Percentiles rank a stretch among this genome's conserved stretches.
These are phyloP conservation scores for Kurtzmaniella quercitrusa DNA, from an alignment of 1,139 yeast genomes.

Conservation along the genomic window DNA sequence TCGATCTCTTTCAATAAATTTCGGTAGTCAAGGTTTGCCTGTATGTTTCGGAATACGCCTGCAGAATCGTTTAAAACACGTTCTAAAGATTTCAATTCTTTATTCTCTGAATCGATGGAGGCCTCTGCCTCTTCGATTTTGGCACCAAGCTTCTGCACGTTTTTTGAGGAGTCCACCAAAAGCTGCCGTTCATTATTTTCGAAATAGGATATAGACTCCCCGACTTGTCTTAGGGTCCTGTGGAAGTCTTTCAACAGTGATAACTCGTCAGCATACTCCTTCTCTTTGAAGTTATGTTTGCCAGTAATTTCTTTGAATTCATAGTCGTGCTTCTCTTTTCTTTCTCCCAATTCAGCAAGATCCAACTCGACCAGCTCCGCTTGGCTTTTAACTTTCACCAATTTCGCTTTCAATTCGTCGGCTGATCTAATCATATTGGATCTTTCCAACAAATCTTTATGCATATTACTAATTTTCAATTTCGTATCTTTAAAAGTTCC, in stretches of 20 bases:
- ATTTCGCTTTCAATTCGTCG: slow-evolving; percentile 16
- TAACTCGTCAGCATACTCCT: slow-evolving; percentile 11
- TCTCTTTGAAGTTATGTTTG: slow-evolving; percentile 17
- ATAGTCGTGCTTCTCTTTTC: slow-evolving; percentile 10
- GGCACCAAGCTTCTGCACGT: slow-evolving; percentile 32
- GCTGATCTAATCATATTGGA: slow-evolving; percentile 18
- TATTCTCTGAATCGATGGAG: slow-evolving; percentile 6
- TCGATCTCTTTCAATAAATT: slow-evolving; percentile 25
- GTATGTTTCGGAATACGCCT: slow-evolving; percentile 32
- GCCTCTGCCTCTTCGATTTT: slow-evolving; percentile 7
- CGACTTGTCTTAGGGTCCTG: slow-evolving; percentile 6
- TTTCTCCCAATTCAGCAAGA: slow-evolving; percentile 11
- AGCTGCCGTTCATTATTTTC: slow-evolving; percentile 13
- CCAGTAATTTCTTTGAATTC: slow-evolving; percentile 22
- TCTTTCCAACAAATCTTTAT: slow-evolving; percentile 43
- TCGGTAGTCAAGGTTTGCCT: slow-evolving; percentile 39
- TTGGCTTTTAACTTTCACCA: slow-evolving; percentile 12
- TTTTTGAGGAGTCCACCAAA: slow-evolving; percentile 24
- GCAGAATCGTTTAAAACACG: slow-evolving; percentile 32
- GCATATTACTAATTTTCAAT: slow-evolving; percentile 52
- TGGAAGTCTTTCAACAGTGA: slow-evolving; percentile 7
- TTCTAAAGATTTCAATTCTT: slow-evolving; percentile 21
- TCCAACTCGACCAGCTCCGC: slow-evolving; percentile 13
- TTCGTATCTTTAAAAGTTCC: slow-evolving; percentile 54
- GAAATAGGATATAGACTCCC: slow-evolving; percentile 9